Base-by-base conservation (phyloP, 495 filamentous ascomycete genomes). In the Daldinia grandis region DNA sequence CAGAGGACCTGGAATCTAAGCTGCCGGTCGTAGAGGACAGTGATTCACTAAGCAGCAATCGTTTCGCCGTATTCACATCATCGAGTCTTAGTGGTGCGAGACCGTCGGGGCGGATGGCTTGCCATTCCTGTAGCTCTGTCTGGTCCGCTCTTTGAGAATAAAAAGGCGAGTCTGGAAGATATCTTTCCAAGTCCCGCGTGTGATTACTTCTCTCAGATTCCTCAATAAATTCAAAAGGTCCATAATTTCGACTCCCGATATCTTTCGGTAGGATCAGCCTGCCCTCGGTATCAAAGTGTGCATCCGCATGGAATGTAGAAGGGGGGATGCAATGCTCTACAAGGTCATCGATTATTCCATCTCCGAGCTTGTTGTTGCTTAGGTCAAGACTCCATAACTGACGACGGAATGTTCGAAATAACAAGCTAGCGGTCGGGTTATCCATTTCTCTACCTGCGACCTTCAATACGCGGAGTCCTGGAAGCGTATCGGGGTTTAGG, bases 381-480 rank as follows among this genome's bases (percentile, higher is more conserved):
- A 85, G 62, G 38, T 85, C 82, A 9, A 85, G 58, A 59, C 83
- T 83, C 83, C 82, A 84, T 19, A 84, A 59, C 21, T 78, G 80
- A 8, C 58, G 50, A 19, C 60, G 24, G 38, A 84, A 81, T 0
- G 68, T 44, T 44, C 59, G 31, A 49, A 81, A 68, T 15, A 85
- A 67, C 15, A 76, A 27, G 15, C 27, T 47, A 0, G 76, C 77
- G 0, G 73, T 72, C 3, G 31, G 5, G 38, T 82, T 76, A 40
- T 80, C 80, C 59, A 84, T 68, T 58, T 81, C 78, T 5, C 76
- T 76, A 12, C 78, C 76, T 28, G 69, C 69, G 0, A 60, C 76
- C 57, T 79, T 85, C 1, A 85, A 60, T 7, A 84, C 74, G 1
- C 82, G 79, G 14, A 85, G 79, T 35, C 66, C 49, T 15, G 80